Conservation (phyloP, 208 protist species). For the Acanthamoeba castellanii region DNA sequence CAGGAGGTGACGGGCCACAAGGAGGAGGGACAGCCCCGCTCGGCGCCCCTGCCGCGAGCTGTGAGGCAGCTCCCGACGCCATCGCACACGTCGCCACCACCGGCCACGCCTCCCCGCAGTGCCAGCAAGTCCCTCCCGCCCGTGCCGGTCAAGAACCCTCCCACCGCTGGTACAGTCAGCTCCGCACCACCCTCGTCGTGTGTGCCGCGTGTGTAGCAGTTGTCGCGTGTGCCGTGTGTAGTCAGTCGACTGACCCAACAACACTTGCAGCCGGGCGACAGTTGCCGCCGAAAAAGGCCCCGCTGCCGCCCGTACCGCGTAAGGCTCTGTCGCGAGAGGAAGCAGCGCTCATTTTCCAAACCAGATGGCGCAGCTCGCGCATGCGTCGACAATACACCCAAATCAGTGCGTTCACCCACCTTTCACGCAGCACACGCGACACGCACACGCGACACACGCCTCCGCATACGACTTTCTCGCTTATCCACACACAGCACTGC, state of each 20-base stretch:
- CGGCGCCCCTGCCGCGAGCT: not conserved
- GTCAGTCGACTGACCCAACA: too few species aligned
- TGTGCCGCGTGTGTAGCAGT: too few species aligned
- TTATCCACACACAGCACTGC: not conserved
- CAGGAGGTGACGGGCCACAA: too few species aligned
- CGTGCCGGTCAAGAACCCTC: not conserved
- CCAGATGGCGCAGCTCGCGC: not conserved
- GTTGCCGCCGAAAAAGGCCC: conserved; percentile 8
- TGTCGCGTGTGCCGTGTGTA: too few species aligned
- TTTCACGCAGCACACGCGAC: not conserved
- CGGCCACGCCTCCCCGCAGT: not conserved
- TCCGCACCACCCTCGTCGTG: not conserved
- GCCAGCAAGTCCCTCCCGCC: not conserved
- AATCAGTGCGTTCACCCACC: not conserved
- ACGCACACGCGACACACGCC: too few species aligned
- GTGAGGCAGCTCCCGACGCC: not conserved
- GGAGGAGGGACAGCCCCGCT: not conserved
- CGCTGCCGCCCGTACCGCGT: conserved; percentile 3
- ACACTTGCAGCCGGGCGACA: not conserved
- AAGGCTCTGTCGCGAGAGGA: not conserved
- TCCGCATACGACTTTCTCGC: not conserved
- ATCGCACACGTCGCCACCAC: conserved; percentile 2
- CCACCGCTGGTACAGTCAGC: not conserved
- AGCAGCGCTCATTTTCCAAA: conserved; percentile 1
- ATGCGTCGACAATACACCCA: not conserved